Evolutionary conservation across 306 rosid species (phyloP), one percentile per base, ranked within the genome.

Genomic region (Carpinus fangiana): DNA sequence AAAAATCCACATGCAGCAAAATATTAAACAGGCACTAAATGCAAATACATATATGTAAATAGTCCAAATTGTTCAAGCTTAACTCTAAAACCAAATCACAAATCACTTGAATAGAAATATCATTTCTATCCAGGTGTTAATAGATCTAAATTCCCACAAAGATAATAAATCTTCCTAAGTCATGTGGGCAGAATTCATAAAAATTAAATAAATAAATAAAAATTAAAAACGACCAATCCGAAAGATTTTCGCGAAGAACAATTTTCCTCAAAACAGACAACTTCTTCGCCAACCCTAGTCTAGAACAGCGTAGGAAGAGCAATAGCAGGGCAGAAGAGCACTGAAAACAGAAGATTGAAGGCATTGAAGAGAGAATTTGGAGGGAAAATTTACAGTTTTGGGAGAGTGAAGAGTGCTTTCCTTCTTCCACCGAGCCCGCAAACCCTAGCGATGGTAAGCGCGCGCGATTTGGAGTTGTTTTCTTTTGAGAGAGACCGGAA

Each of bases 381-480:
- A 60, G 69, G 83, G 57, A 34, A 65, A 73, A 73, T 74, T 80
- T 51, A 72, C 77, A 36, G 77, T 38, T 12, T 23, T 17, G 23
- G 18, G 18, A 11, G 28, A 23, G 31, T 16, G 12, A 17, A 34
- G 21, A 28, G 21, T 14, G 13, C 2, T 36, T 10, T 6, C 48
- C 43, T 41, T 55, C 74, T 57, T 47, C 68, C 59, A 8, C 72
- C n/a, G 59, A 38, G 3, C 8, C 10, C 9, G n/a, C 34, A 72
- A 79, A 79, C 82, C 82, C 82, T 79, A 79, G 43, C 54, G 66
- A 31, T 2, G 12, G 26, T 17, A 21, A 21, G 14, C 14, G 38
- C 60, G 71, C 60, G 71, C 21, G 72, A 16, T 34, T 9, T 43
- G 12, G 13, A 11, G 31, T 7, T 16, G 3, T 10, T 34, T 0